phyloP scores from a whole-genome alignment of 306 rosid species.

The Cajanus cajan region DNA sequence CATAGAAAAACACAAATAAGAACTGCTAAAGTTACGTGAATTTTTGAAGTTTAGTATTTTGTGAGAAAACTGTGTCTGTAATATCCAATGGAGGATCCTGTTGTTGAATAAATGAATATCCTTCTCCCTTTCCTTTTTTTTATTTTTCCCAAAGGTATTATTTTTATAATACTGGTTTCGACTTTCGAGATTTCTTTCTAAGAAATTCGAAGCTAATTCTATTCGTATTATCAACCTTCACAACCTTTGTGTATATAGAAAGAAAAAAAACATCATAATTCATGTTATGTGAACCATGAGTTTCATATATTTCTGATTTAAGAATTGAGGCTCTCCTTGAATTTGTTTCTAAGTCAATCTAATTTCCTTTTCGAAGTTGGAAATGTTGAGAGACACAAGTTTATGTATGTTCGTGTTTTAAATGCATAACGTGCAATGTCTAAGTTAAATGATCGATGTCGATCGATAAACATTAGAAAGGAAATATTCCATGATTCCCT shows the following conservation, averaged over 20 bases:
- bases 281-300: neutral
- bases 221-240: no score
- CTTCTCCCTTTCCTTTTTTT: neutral
- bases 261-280: neutral
- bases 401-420: neutral
- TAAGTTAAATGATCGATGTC: neutral
- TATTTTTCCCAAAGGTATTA: neutral
- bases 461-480: neutral
- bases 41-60: neutral
- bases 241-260: no score
- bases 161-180: no score
- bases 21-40: neutral
- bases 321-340: neutral
- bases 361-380: neutral
- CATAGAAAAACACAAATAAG: neutral
- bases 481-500: neutral
- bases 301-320: neutral
- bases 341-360: neutral
- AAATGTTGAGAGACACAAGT: neutral
- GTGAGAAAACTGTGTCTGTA: neutral
- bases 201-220: no score
- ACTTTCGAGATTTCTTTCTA: no score
- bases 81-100: neutral
- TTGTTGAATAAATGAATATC: neutral
- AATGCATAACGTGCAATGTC: neutral